phyloP scores from a whole-genome alignment of 257 asterid species.

The Gentiana macrophylla region DNA sequence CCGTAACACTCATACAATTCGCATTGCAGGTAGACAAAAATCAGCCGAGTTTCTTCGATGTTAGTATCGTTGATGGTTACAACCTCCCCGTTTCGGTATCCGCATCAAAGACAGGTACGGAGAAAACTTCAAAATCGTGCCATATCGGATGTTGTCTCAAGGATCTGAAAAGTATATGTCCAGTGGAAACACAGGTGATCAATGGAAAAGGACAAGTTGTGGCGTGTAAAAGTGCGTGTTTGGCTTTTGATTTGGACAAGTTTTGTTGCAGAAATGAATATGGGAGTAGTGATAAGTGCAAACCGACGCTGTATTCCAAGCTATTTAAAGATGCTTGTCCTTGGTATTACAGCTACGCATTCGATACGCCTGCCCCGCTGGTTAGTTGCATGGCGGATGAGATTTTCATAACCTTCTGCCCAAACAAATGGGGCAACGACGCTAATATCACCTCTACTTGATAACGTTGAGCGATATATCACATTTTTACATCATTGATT shows the following conservation, averaged over 20 bases:
- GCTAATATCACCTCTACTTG: neutral
- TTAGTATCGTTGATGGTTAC: slow-evolving; percentile 75
- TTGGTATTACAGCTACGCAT: slow-evolving; percentile 55
- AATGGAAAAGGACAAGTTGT: slow-evolving; percentile 40
- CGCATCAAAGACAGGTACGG: slow-evolving; percentile 1
- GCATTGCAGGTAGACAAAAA: slow-evolving; percentile 33
- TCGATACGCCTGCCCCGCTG: slow-evolving; percentile 49
- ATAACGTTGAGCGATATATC: too few species aligned
- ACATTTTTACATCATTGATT: slow-evolving; percentile 8
- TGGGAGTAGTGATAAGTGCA: slow-evolving; percentile 55
- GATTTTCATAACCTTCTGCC: slow-evolving; percentile 59
- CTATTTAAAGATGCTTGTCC: slow-evolving; percentile 73
- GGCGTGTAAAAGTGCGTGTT: slow-evolving; percentile 82
- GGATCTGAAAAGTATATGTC: slow-evolving; percentile 40
- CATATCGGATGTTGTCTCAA: slow-evolving; percentile 40
- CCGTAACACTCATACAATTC: slow-evolving; percentile 58
- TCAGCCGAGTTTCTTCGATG: slow-evolving; percentile 57
- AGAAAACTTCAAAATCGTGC: slow-evolving; percentile 18
- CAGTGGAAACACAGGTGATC: slow-evolving; percentile 37
- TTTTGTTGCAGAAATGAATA: slow-evolving; percentile 69
- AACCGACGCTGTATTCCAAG: slow-evolving; percentile 50
- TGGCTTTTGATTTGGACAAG: slow-evolving; percentile 52
- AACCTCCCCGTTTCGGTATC: slow-evolving; percentile 61
- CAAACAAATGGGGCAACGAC: slow-evolving; percentile 40
- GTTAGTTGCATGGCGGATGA: slow-evolving; percentile 47